phyloP scores from a whole-genome alignment of 805 yeast species.

The Candida sanyiensis region DNA sequence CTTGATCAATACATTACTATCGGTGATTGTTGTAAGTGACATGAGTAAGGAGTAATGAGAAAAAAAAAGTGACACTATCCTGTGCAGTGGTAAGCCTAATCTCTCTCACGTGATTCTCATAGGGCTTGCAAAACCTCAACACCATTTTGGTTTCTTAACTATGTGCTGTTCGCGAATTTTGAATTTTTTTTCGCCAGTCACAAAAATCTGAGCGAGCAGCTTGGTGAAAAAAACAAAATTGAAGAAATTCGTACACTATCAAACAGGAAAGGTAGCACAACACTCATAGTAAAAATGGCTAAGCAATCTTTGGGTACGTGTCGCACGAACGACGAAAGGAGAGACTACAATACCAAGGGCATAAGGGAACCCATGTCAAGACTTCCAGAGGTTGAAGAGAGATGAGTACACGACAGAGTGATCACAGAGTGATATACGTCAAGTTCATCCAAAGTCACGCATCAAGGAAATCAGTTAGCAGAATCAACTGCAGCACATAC shows the following conservation, averaged over 20 bases:
- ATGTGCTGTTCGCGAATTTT: constrained; percentile 4
- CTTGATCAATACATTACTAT: too few relatives aligned
- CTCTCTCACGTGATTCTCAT: too few relatives aligned
- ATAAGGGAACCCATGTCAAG: not conserved
- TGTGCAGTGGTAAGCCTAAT: too few relatives aligned
- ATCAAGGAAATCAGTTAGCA: not conserved
- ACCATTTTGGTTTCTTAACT: too few relatives aligned
- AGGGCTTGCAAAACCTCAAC: too few relatives aligned
- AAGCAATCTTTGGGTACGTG: constrained; percentile 46
- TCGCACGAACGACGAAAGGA: constrained; percentile 2
- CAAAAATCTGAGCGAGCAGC: constrained; percentile 4
- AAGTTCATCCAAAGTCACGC: not conserved
- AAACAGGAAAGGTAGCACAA: constrained; percentile 11
- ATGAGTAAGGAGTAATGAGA: too few relatives aligned
- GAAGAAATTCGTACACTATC: constrained; percentile 15
- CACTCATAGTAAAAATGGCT: constrained; percentile 33
- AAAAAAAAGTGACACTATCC: too few relatives aligned
- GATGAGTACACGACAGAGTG: not conserved
- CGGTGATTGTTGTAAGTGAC: too few relatives aligned
- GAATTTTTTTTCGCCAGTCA: constrained; percentile 9
- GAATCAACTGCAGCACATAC: not conserved
- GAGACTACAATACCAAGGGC: not conserved
- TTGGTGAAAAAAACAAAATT: constrained; percentile 15
- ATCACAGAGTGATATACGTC: not conserved
- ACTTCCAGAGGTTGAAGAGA: not conserved